Base-by-base conservation (phyloP, 345 rosid species). In the Bruguiera sexangula region DNA sequence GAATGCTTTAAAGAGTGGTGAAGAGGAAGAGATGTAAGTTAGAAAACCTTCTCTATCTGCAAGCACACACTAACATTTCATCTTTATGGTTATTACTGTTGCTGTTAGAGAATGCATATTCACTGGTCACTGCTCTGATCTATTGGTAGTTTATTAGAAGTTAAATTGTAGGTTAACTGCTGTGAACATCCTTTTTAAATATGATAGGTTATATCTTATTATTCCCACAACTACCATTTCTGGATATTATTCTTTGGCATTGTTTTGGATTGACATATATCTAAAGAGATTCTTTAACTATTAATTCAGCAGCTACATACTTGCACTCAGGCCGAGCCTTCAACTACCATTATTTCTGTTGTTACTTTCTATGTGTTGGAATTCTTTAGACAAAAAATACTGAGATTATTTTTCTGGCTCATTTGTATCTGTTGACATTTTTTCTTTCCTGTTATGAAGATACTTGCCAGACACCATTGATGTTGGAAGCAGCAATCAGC, bases 21-120 rank as follows among this genome's bases (percentile, higher is more conserved):
- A 90, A 71, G 99, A 92, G 78, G 98, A 92, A 78, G 98, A 95
- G 74, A 81, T 92, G 99, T 95, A 77, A 90, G 97, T 84, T 67
- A 18, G 43, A 39, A 56, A 60, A 51, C 36, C 36, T 39, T 48
- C 7, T 26, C 8, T 21, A 29, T 61, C 10, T 39, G 18, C 26
- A 3, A 22, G 6, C 43, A 46, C 36, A 34, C 19, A 7, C 22
- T 13, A 4, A 1, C 6, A 13, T 34, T 15, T 72, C 10, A 11
- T 6, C 53, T 60, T 59, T 8, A 8, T 30, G 9, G 3, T 39
- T 21, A 57, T 52, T 69, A 55, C 50, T 27, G 21, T 26, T 32
- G 57, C 58, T 18, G 13, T 36, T 19, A 1, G 10, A 27, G 39
- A 50, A 8, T 59, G 20, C 66, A 51, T 5, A n/a, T 16, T 9